Evolutionary conservation across 225 moss, liverwort and hornwort genomes (phyloP).

Genomic region (Takakia lepidozioides): DNA sequence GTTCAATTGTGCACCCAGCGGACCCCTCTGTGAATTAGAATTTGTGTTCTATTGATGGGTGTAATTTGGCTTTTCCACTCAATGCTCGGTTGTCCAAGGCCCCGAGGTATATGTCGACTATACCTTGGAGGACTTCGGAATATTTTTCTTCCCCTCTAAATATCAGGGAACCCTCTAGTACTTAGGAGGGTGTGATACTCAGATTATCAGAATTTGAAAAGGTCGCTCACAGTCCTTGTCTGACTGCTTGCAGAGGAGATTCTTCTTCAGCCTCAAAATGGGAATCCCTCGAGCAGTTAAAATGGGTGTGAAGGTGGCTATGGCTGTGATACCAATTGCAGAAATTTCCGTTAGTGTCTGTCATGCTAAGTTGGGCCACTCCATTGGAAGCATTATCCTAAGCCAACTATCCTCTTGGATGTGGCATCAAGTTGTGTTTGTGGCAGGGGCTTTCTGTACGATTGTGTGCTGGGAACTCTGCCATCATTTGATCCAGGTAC

Average conservation of each 20-base stretch:
- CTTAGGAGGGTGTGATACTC: too few species aligned
- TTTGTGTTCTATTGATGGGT: too few species aligned
- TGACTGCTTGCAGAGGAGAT: constrained; percentile 60
- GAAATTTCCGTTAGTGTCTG: constrained; percentile 24
- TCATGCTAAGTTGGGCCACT: constrained; percentile 6
- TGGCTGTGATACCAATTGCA: constrained; percentile 42
- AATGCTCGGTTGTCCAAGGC: background rate
- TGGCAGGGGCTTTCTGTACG: constrained; percentile 40
- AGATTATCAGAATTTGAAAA: too few species aligned
- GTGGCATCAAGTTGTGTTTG: constrained; percentile 49
- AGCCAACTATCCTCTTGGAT: constrained; percentile 20
- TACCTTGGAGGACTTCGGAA: too few species aligned
- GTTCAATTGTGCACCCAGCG: too few species aligned
- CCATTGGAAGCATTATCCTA: constrained; percentile 13
- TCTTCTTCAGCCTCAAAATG: constrained; percentile 71
- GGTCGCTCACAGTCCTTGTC: too few species aligned
- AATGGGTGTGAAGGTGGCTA: constrained; percentile 43
- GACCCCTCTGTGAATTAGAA: too few species aligned
- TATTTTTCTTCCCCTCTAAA: too few species aligned
- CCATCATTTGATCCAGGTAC: constrained; percentile 66
- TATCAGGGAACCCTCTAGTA: background rate
- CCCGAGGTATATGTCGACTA: too few species aligned
- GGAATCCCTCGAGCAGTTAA: constrained; percentile 36
- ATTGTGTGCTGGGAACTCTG: constrained; percentile 62
- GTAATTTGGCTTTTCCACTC: background rate